These are phyloP conservation scores for Chlorociboria aeruginascens DNA, from an alignment of 495 filamentous ascomycete species.

Conservation along the genomic window DNA sequence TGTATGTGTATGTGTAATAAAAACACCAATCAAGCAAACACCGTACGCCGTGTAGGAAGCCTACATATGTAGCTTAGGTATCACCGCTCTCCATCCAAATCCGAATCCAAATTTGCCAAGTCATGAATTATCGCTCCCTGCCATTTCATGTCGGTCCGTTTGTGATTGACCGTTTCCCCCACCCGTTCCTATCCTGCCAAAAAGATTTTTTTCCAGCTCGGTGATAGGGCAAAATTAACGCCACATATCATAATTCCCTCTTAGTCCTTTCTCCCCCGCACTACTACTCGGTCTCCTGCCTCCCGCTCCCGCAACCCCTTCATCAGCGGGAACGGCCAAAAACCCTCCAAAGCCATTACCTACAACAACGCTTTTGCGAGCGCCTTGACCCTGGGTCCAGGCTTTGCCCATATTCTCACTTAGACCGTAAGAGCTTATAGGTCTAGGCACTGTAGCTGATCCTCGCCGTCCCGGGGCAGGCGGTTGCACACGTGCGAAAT, in stretches of 20 bases:
- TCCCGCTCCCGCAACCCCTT: conserved; percentile 8
- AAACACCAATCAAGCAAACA: no score
- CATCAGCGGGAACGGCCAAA: conserved; percentile 59
- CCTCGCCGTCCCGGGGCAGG: conserved; percentile 13
- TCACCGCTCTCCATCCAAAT: no score
- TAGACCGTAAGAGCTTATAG: conserved; percentile 40
- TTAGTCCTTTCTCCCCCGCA: conserved; percentile 8
- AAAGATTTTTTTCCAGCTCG: no score
- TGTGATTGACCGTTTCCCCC: no score
- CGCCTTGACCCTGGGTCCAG: conserved; percentile 22
- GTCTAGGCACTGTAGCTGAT: conserved; percentile 21
- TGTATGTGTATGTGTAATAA: no score
- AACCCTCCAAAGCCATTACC: conserved; percentile 76
- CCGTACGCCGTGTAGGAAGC: no score
- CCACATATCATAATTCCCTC: conserved; percentile 18
- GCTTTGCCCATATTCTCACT: background rate
- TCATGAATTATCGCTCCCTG: no score
- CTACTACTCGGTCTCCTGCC: conserved; percentile 7
- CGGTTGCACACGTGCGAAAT: conserved; percentile 41
- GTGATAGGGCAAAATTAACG: conserved; percentile 12
- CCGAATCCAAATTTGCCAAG: no score
- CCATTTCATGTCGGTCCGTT: no score
- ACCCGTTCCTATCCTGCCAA: no score
- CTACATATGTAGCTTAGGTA: no score
- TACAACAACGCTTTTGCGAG: conserved; percentile 33